Base-by-base conservation (phyloP, 2,329 filamentous ascomycete genomes). In the Scorias spongiosa region DNA sequence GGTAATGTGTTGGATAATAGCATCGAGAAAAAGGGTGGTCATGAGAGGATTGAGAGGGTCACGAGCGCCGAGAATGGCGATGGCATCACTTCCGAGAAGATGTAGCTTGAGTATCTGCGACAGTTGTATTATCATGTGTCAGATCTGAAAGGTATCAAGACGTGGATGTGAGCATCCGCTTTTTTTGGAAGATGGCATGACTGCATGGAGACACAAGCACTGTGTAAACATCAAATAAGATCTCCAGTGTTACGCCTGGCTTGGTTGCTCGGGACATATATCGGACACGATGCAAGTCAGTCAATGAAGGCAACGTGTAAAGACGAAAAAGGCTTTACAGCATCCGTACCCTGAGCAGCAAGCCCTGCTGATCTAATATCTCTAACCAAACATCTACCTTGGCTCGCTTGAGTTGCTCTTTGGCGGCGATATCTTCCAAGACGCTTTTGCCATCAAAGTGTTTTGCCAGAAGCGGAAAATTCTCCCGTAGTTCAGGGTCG, bases 371-470 rank as follows among this genome's bases (percentile, higher is more conserved):
- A 5, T 40, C 38, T 18, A 40, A 18, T 6, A 18, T 17, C 5
- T 28, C 38, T 11, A 40, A 18, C 14, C 38, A 40, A 5, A 7
- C 11, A 6, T 40, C 38, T 40, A 77, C 71, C 37, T 66, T 60
- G 64, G 89, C 93, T 45, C 86, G 72, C 67, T 91, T 93, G 66
- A 93, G 74, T 5, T 84, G 83, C 64, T 95, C 86, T 45, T 81
- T 74, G n/a, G 91, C 67, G 1, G 83, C 77, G 51, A 98, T 82
- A 53, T 88, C 80, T 65, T 98, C 91, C 47, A 96, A 69, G 2
- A 88, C 81, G 57, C 82, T 80, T 45, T 73, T 75, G 1, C 91
- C 91, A 60, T 96, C 88, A 54, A 96, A 85, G 62, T 95, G 91
- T 61, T 83, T 85, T 54, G 80, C 74, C 53, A 94, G 78, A 39